phyloP scores from a whole-genome alignment of 208 protist genomes.

The Trichomonas tenax region DNA sequence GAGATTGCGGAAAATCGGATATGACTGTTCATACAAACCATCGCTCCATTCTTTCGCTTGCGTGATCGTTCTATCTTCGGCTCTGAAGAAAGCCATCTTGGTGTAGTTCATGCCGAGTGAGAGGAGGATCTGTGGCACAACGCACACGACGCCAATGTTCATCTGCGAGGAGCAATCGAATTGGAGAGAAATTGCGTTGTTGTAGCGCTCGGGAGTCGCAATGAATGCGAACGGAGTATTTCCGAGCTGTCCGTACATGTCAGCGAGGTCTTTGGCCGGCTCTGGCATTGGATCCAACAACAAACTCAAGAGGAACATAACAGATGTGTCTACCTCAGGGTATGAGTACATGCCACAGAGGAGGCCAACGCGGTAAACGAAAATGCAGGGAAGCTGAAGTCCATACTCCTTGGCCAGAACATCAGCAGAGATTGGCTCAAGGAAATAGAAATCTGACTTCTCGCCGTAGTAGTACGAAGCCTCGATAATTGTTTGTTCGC shows the following conservation, averaged over 20 bases:
- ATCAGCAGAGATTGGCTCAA: background rate
- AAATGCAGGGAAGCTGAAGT: background rate
- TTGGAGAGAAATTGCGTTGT: background rate
- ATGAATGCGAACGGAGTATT: background rate
- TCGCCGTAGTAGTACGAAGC: background rate
- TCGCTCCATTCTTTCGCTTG: background rate
- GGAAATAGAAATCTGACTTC: background rate
- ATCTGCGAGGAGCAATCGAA: background rate
- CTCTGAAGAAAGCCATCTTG: background rate
- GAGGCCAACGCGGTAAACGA: background rate
- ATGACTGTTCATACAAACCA: background rate
- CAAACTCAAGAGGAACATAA: background rate
- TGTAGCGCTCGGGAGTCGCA: background rate
- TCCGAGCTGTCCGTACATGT: background rate
- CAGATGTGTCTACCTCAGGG: background rate
- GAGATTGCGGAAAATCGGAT: background rate
- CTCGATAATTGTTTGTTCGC: background rate
- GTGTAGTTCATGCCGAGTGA: background rate
- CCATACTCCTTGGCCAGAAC: background rate
- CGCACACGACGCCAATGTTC: background rate
- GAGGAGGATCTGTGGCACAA: background rate
- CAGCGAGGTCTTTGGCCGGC: background rate
- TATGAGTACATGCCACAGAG: background rate
- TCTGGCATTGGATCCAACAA: background rate
- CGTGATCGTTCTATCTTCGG: background rate